These are phyloP conservation scores for Trametes polyzona DNA, from an alignment of 1,284 basidiomycete genomes.

Conservation along the genomic window DNA sequence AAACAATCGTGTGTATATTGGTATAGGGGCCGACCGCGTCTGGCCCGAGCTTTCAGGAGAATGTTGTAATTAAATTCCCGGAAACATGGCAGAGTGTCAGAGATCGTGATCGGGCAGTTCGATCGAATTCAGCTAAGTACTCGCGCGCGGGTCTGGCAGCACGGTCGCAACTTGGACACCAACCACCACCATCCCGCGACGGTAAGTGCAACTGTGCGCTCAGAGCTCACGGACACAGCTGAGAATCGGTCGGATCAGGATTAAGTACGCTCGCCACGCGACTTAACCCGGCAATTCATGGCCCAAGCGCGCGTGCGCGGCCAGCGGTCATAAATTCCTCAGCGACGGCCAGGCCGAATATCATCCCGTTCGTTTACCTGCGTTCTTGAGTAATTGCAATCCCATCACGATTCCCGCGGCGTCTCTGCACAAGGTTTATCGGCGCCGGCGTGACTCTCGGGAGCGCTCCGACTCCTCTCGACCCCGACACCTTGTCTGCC, in stretches of 20 bases:
- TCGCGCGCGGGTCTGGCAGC: not conserved
- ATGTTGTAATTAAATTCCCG: slow-evolving; percentile 1
- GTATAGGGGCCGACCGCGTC: not conserved
- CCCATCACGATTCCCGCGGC: not conserved
- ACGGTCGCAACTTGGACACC: slow-evolving; percentile 4
- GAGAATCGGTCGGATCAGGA: slow-evolving; percentile 9
- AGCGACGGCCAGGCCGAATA: slow-evolving; percentile 1
- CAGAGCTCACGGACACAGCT: no score
- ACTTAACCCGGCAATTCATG: not conserved
- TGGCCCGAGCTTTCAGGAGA: not conserved
- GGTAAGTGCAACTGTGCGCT: not conserved
- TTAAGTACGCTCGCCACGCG: slow-evolving; percentile 4
- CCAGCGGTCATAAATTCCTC: slow-evolving; percentile 14
- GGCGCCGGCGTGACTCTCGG: slow-evolving; percentile 1
- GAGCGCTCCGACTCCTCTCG: slow-evolving; percentile 9
- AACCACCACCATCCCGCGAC: slow-evolving; percentile 10
- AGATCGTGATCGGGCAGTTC: slow-evolving; percentile 7
- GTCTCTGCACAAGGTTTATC: slow-evolving; percentile 12
- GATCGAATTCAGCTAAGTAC: slow-evolving; percentile 5
- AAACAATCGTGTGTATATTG: no score
- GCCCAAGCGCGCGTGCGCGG: slow-evolving; percentile 11
- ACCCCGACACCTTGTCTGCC: not conserved
- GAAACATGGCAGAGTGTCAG: not conserved
- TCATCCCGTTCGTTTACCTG: slow-evolving; percentile 3
- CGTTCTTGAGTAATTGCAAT: not conserved